phyloP scores from a whole-genome alignment of 2,329 filamentous ascomycete species.

The Ceratocystis cacaofunesta region DNA sequence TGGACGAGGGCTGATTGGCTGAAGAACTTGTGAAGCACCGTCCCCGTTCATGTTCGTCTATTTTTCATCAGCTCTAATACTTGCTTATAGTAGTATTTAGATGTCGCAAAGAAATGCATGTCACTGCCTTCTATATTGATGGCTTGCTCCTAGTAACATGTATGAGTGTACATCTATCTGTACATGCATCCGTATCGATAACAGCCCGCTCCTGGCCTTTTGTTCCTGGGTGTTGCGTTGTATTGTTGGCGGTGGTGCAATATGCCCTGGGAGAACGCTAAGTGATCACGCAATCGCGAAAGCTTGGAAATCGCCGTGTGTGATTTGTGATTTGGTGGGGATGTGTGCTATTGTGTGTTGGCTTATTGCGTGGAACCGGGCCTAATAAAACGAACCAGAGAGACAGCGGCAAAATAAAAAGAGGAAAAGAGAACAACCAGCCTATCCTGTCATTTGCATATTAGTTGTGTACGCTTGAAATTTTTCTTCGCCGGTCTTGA shows the following conservation, averaged over 20 bases:
- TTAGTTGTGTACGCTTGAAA: neutral
- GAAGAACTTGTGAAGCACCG: neutral
- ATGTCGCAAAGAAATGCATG: neutral
- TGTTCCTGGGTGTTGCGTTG: neutral
- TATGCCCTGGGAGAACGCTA: conserved; percentile 16
- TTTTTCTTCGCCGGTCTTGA: conserved; percentile 1
- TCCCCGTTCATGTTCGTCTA: neutral
- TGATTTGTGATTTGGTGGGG: neutral
- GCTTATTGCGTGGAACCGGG: neutral
- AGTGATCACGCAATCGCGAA: conserved; percentile 18
- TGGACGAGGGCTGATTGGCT: neutral
- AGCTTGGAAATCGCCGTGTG: conserved; percentile 8
- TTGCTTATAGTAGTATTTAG: neutral
- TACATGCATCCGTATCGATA: neutral
- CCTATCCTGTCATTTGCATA: neutral
- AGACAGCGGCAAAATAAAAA: neutral
- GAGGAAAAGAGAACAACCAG: neutral
- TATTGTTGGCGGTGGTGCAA: conserved; percentile 17
- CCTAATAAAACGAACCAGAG: neutral
- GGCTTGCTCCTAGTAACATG: neutral
- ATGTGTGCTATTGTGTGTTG: neutral
- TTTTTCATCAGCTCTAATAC: neutral
- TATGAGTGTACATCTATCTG: neutral
- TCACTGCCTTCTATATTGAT: neutral
- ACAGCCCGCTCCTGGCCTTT: neutral